A percentile compares a stretch with the other conserved stretches of the same genome.
Conservation (phyloP, 2,329 filamentous ascomycete species). For the Pseudopithomyces chartarum region DNA sequence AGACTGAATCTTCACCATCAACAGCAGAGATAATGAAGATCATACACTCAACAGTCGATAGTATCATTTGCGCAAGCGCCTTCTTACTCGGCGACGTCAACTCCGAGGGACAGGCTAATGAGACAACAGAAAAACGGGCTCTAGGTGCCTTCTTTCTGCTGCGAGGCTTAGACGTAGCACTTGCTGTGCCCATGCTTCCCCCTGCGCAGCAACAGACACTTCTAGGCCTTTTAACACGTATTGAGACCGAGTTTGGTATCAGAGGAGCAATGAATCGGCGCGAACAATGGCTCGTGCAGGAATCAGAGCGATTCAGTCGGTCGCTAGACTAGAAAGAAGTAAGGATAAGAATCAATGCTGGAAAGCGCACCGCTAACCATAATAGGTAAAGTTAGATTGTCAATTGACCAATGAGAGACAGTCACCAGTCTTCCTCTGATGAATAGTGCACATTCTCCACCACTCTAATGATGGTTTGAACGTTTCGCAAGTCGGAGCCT, state of each 20-base stretch:
- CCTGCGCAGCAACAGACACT: background rate
- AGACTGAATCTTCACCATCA: background rate
- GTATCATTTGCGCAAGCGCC: background rate
- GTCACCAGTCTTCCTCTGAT: no score
- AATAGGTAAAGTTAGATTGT: background rate
- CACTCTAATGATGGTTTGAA: no score
- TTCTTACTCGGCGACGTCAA: slow-evolving; percentile 3
- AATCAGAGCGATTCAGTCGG: background rate
- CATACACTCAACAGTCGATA: background rate
- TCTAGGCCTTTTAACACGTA: background rate
- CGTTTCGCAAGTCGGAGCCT: no score
- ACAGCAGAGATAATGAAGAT: background rate
- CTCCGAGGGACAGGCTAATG: background rate
- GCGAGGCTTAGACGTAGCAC: background rate
- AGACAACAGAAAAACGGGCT: background rate
- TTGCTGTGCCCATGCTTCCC: background rate
- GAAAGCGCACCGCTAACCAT: background rate
- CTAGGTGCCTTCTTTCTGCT: slow-evolving; percentile 6
- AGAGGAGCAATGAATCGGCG: background rate
- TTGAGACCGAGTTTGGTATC: slow-evolving; percentile 1
- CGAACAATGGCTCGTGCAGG: background rate
- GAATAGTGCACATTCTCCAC: no score
- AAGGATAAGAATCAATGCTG: no score
- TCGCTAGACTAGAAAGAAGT: background rate
- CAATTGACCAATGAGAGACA: no score